Conservation (phyloP, 1,284 basidiomycete species). For the Malassezia arunalokei region DNA sequence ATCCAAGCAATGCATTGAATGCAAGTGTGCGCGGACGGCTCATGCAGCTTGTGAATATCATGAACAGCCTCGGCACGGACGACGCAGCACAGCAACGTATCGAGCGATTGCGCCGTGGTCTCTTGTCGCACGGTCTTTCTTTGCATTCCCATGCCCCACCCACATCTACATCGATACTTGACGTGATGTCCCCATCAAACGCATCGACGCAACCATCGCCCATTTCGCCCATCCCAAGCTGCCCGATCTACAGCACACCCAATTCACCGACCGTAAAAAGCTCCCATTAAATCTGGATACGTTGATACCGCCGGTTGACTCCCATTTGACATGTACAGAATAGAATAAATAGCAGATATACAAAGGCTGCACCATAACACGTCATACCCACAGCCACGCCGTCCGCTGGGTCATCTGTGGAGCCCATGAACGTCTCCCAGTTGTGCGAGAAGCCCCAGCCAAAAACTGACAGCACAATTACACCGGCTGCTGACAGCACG, state of each 20-base stretch:
- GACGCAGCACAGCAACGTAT: slow-evolving; percentile 45
- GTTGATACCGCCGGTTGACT: slow-evolving; percentile 34
- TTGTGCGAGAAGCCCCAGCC: slow-evolving; percentile 35
- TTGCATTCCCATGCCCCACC: neutral
- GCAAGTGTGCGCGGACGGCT: slow-evolving; percentile 23
- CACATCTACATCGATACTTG: neutral
- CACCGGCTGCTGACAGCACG: slow-evolving; percentile 51
- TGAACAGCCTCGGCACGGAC: slow-evolving; percentile 34
- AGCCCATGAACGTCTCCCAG: slow-evolving; percentile 51
- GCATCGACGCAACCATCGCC: neutral
- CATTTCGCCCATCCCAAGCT: neutral
- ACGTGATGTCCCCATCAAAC: neutral
- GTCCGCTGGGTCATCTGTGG: slow-evolving; percentile 49
- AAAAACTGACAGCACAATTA: slow-evolving; percentile 49
- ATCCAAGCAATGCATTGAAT: neutral
- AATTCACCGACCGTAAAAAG: neutral
- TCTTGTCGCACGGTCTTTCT: neutral
- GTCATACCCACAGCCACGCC: slow-evolving; percentile 48
- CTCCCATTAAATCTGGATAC: slow-evolving; percentile 25
- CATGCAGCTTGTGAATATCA: slow-evolving; percentile 41
- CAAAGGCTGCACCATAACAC: slow-evolving; percentile 50
- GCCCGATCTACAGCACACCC: neutral
- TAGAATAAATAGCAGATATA: slow-evolving; percentile 50
- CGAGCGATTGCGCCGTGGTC: slow-evolving; percentile 25
- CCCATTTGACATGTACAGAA: slow-evolving; percentile 51